Percentiles rank a stretch among this genome's conserved stretches.
phyloP scores from a whole-genome alignment of 2,329 filamentous ascomycete species.

The Trichophyton equinum region DNA sequence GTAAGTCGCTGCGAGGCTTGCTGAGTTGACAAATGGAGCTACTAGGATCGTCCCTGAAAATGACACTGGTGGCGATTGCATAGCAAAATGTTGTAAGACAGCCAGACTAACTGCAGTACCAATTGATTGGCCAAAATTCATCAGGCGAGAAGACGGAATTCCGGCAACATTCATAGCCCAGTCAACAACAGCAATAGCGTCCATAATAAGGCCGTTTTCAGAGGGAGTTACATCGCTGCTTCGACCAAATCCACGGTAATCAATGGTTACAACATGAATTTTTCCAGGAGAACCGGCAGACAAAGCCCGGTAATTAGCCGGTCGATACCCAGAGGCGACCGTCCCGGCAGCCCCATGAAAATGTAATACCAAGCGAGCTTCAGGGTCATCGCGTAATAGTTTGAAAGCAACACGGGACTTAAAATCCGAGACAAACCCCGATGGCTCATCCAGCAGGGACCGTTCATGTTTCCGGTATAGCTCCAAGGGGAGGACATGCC shows the following conservation, averaged over 20 bases:
- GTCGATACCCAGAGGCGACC: constrained; percentile 43
- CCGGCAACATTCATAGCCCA: constrained; percentile 43
- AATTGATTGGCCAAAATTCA: constrained; percentile 49
- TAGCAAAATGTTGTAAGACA: constrained; percentile 34
- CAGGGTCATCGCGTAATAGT: constrained; percentile 36
- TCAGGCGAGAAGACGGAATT: constrained; percentile 43
- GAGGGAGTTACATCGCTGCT: constrained; percentile 42
- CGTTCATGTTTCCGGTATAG: constrained; percentile 34
- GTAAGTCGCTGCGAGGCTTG: constrained; percentile 44
- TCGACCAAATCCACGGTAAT: constrained; percentile 50
- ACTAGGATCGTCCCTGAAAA: constrained; percentile 46
- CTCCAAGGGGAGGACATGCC: constrained; percentile 40
- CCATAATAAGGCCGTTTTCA: constrained; percentile 42
- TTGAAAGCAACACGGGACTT: constrained; percentile 29
- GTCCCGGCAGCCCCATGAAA: constrained; percentile 48
- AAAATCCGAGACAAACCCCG: constrained; percentile 25
- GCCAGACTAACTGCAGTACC: constrained; percentile 43
- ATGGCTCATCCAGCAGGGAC: constrained; percentile 29
- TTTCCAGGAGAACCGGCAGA: constrained; percentile 39
- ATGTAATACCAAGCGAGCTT: constrained; percentile 36
- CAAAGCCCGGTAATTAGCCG: constrained; percentile 45
- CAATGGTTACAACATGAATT: constrained; percentile 47
- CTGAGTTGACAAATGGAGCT: constrained; percentile 45
- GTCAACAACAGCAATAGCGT: constrained; percentile 41
- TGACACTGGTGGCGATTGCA: constrained; percentile 31